Evolutionary conservation across 1,139 yeast genomes (phyloP).

Genomic region (Diutina mesorugosa): DNA sequence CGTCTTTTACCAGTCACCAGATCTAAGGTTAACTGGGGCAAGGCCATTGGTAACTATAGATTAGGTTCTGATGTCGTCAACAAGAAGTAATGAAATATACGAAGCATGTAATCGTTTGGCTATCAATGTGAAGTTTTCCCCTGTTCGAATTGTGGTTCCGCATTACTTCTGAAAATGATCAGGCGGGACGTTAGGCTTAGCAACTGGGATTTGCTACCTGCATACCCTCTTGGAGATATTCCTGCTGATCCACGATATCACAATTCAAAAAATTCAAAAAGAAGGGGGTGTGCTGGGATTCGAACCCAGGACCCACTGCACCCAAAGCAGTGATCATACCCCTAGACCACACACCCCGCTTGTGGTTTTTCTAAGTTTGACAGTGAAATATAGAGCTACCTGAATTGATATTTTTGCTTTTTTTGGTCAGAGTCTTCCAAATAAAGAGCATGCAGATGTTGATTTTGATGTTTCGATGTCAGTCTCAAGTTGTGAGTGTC

Average conservation of each 20-base stretch:
- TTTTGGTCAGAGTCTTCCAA: not conserved
- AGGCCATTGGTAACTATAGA: slow-evolving; percentile 79
- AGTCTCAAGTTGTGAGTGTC: no score
- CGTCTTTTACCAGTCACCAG: slow-evolving; percentile 88
- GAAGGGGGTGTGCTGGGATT: slow-evolving; percentile 1
- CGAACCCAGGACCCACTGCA: slow-evolving; percentile 1
- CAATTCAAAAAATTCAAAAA: not conserved
- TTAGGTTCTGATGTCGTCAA: slow-evolving; percentile 75
- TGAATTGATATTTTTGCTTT: not conserved
- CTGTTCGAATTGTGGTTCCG: not conserved
- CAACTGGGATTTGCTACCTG: no score
- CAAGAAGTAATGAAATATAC: slow-evolving; percentile 7
- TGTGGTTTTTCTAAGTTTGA: not conserved
- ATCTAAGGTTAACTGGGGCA: slow-evolving; percentile 91
- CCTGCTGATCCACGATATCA: no score
- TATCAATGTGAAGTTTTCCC: no score
- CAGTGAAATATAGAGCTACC: not conserved
- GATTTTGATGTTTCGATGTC: no score
- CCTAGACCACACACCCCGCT: slow-evolving; percentile 1
- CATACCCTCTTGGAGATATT: no score
- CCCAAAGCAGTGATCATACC: slow-evolving; percentile 2
- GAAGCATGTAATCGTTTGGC: not conserved
- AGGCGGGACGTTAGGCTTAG: no score
- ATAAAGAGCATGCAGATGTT: no score
- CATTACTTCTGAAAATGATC: not conserved